These are phyloP conservation scores for Candida nemodendra DNA, from an alignment of 805 yeast species.

Conservation along the genomic window DNA sequence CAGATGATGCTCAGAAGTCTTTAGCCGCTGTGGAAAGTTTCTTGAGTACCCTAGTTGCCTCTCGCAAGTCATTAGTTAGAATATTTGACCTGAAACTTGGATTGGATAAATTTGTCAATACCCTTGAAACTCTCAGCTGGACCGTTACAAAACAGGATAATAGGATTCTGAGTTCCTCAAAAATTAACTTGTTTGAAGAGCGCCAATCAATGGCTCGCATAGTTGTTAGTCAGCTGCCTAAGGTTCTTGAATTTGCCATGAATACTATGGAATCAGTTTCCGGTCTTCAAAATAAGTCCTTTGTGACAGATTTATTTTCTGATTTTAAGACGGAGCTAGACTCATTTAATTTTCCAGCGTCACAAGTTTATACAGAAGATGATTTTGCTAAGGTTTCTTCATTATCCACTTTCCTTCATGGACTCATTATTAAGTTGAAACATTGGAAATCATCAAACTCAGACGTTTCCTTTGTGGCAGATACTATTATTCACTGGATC, in stretches of 20 bases:
- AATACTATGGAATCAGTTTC: slow-evolving; percentile 13
- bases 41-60: slow-evolving; percentile 53
- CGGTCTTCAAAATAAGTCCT: slow-evolving; percentile 4
- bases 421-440: slow-evolving; percentile 29
- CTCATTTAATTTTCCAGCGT: slow-evolving; percentile 1
- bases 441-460: slow-evolving; percentile 36
- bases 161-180: slow-evolving; percentile 5
- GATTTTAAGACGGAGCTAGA: slow-evolving; percentile 29
- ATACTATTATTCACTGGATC: slow-evolving; percentile 49
- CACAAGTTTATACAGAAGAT: slow-evolving; percentile 13
- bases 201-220: slow-evolving; percentile 1
- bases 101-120: slow-evolving; percentile 7
- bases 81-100: slow-evolving; percentile 21
- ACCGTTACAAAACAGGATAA: neutral
- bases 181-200: neutral
- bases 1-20: slow-evolving; percentile 69
- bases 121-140: slow-evolving; percentile 2
- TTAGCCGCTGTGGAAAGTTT: slow-evolving; percentile 75
- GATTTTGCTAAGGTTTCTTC: slow-evolving; percentile 18
- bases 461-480: slow-evolving; percentile 45
- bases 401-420: slow-evolving; percentile 23
- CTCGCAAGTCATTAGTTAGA: slow-evolving; percentile 47
- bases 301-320: slow-evolving; percentile 15
- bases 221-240: slow-evolving; percentile 35
- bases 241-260: slow-evolving; percentile 36